Percentiles rank a stretch among this genome's conserved stretches.
Conservation (phyloP, 352 stramenopile species). For the Halophytophthora batemanensis region DNA sequence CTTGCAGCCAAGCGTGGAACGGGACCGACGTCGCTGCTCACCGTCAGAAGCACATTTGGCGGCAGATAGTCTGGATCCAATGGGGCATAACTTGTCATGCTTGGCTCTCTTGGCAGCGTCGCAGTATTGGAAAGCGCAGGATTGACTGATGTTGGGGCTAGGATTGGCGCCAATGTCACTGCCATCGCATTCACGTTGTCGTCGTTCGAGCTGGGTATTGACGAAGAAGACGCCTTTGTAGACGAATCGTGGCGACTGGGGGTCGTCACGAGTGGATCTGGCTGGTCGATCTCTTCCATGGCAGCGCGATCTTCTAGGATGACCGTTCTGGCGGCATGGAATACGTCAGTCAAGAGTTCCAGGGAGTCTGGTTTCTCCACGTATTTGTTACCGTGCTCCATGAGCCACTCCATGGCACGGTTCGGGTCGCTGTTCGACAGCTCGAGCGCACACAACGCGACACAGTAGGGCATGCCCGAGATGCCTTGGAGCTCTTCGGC, state of each 20-base stretch:
- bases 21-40: slow-evolving; percentile 65
- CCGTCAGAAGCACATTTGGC: slow-evolving; percentile 73
- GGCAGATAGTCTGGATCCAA: slow-evolving; percentile 73
- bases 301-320: slow-evolving; percentile 58
- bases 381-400: slow-evolving; percentile 75
- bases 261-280: slow-evolving; percentile 53
- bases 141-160: slow-evolving; percentile 45
- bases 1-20: slow-evolving; percentile 63
- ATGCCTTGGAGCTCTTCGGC: slow-evolving; percentile 72
- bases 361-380: slow-evolving; percentile 48
- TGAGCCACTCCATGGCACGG: slow-evolving; percentile 85
- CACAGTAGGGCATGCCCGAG: slow-evolving; percentile 64
- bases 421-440: slow-evolving; percentile 80
- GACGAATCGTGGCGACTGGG: slow-evolving; percentile 13
- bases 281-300: slow-evolving; percentile 77
- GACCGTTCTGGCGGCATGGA: slow-evolving; percentile 41
- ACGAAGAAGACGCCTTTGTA: slow-evolving; percentile 14
- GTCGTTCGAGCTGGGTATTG: slow-evolving; percentile 6
- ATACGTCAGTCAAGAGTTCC: slow-evolving; percentile 40
- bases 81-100: slow-evolving; percentile 45
- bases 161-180: slow-evolving; percentile 71
- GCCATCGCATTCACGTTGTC: slow-evolving; percentile 74
- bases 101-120: slow-evolving; percentile 16
- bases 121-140: slow-evolving; percentile 5
- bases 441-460: slow-evolving; percentile 68